Evolutionary conservation across 2,329 filamentous ascomycete species (phyloP), one percentile per base, ranked within the genome.

Genomic region (Curvularia sp.): DNA sequence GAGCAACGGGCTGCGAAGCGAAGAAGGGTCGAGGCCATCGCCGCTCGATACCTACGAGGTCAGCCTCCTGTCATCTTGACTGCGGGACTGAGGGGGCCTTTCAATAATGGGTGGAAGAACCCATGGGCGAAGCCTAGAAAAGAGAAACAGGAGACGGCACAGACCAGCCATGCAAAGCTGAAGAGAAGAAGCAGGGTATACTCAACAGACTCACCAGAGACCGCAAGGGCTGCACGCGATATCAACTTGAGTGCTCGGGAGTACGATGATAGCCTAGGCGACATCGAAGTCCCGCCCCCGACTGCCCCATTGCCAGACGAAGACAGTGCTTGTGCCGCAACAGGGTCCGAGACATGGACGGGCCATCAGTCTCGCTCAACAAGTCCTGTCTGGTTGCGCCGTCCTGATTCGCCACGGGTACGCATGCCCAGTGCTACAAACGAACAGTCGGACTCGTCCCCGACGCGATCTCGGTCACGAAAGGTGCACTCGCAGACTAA

Each of bases 41-140:
- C 86, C 1, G 76, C 81, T 31, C 80, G 82, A 33, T 91, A 84
- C 65, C 76, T 90, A 38, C 75, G 80, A 6, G 89, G 89, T 0
- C 77, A 81, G 30, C 70, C 81, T 1, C 82, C 88, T 0, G 68
- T 84, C 24, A 79, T 93, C 2, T 72, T 88, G 3, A 89, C 89
- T 12, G 84, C 89, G 6, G 75, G 78, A 5, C 78, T 91, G 3
- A 82, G 78, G 58, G 89, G 89, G 0, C 89, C 89, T 0, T 89
- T 91, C 63, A 80, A 72, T 26, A 52, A 68, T 5, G 58, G 61
- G 35, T 78, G 75, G 75, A 66, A 67, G 49, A 78, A 78, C 49
- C 76, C 77, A 20, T 79, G 76, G 75, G 26, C 63, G 22, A 42
- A 60, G 10, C 18, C 57, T 10, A 48, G 46, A 46, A 56, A 53